phyloP scores from a whole-genome alignment of 2,329 filamentous ascomycete genomes.

The Colletotrichum tanaceti region DNA sequence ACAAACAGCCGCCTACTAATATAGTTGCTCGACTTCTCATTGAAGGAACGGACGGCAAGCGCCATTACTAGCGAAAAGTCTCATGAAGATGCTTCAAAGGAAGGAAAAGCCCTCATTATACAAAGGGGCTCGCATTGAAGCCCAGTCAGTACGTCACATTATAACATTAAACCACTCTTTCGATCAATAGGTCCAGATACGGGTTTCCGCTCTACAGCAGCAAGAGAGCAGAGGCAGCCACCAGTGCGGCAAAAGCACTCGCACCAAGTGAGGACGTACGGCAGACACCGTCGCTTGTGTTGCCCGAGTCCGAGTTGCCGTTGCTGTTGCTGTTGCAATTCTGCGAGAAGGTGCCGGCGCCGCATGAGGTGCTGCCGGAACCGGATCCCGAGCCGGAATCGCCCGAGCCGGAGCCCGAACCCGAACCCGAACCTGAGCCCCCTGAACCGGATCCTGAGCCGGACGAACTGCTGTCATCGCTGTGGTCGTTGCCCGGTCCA shows the following conservation, averaged over 20 bases:
- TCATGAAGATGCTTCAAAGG: constrained; percentile 21
- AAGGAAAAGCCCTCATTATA: constrained; percentile 28
- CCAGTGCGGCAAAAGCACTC: constrained; percentile 52
- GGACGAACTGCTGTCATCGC: constrained; percentile 43
- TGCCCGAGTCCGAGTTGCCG: constrained; percentile 20
- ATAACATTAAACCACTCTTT: constrained; percentile 23
- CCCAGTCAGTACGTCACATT: constrained; percentile 12
- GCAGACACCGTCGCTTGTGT: constrained; percentile 43
- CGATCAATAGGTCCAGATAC: neutral
- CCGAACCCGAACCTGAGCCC: constrained; percentile 41
- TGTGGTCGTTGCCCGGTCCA: constrained; percentile 46
- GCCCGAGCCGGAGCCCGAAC: constrained; percentile 29
- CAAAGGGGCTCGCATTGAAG: constrained; percentile 23
- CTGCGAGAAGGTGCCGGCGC: constrained; percentile 55
- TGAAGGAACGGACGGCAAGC: constrained; percentile 37
- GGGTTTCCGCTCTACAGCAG: constrained; percentile 43
- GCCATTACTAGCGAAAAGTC: constrained; percentile 35
- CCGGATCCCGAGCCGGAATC: constrained; percentile 39
- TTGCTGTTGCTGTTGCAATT: constrained; percentile 46
- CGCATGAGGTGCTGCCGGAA: constrained; percentile 49
- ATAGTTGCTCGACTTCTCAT: constrained; percentile 1
- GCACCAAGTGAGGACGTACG: constrained; percentile 47
- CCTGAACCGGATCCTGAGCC: constrained; percentile 38
- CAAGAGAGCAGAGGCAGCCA: constrained; percentile 50
- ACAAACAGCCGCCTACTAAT: constrained; percentile 21